Evolutionary conservation across 257 asterid species (phyloP).

Genomic region (Fraxinus cuspidata): DNA sequence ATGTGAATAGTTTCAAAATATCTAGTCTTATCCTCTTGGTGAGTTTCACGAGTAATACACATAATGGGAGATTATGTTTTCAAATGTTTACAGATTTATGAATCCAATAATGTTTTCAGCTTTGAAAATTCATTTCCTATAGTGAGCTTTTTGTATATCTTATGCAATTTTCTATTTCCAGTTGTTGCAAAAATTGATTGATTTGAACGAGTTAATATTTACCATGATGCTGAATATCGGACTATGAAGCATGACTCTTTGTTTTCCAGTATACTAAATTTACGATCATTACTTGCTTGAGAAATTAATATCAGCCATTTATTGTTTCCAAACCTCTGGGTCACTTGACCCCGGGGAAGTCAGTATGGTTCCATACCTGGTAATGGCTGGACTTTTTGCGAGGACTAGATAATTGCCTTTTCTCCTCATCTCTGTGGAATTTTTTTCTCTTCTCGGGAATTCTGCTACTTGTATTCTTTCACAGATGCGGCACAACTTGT

Average conservation of each 20-base stretch:
- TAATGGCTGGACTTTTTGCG: neutral
- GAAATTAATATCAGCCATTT: neutral
- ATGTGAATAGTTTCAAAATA: constrained; percentile 11
- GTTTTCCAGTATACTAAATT: neutral
- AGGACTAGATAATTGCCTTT: neutral
- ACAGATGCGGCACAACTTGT: constrained; percentile 12
- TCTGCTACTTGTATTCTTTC: constrained; percentile 20
- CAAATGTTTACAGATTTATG: constrained; percentile 22
- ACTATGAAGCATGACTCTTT: neutral
- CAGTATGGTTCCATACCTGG: constrained; percentile 8
- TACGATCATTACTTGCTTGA: neutral
- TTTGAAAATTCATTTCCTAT: neutral
- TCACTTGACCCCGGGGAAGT: constrained; percentile 1
- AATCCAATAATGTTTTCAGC: neutral
- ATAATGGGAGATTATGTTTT: neutral
- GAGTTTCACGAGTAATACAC: neutral
- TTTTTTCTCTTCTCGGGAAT: constrained; percentile 6
- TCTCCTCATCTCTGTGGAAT: neutral
- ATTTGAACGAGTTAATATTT: constrained; percentile 17
- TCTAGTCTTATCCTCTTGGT: constrained; percentile 18
- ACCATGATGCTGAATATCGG: constrained; percentile 11
- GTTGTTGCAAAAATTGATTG: constrained; percentile 1
- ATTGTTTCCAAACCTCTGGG: neutral
- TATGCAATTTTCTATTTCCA: neutral
- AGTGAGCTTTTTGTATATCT: constrained; percentile 8